Evolutionary conservation across 2,329 filamentous ascomycete genomes (phyloP), one percentile per base, ranked within the genome.

Genomic region (Stachybotrys echinatus): DNA sequence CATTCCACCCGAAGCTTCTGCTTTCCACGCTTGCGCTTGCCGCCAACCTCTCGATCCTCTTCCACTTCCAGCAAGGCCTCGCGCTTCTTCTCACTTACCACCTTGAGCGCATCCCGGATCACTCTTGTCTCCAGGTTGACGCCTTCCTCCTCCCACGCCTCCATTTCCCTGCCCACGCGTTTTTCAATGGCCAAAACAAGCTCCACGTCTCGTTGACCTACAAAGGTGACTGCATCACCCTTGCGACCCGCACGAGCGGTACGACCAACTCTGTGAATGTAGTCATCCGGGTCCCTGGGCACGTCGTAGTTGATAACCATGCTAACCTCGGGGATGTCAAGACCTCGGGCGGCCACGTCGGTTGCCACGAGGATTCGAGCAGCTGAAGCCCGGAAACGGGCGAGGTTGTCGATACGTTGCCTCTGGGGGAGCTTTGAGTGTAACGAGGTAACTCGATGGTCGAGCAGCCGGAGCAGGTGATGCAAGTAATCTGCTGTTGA

Each of bases 241-340:
- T 77, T 78, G 42, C 91, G 81, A 0, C 94, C 94, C 0, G 94
- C 94, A 80, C 94, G 85, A 4, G 94, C 94, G 12, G 94, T 99
- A 70, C 94, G 87, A 66, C 94, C 94, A 47, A 96, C 92, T 12
- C 94, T 84, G 73, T 99, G 94, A 57, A 99, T 94, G 67, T 99
- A 99, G 69, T 96, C 92, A 66, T 96, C 92, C 3, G 92, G 90
- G 64, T 96, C 90, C n/a, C 92, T 84, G 0, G 94, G 94, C 1
- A 99, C 83, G 65, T 99, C 94, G 69, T 92, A 99, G 70, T 99
- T 97, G 63, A 99, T 74, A 3, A 99, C 94, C 17, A 97, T 71
- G 49, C 81, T 86, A 6, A 97, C 92, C 58, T 91, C 88, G 1
- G 92, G 92, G 54, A 99, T 96, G 72, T 99, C 94, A 4, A 99